Evolutionary conservation across 352 stramenopile species (phyloP).

Genomic region (Globisporangium canariense): DNA sequence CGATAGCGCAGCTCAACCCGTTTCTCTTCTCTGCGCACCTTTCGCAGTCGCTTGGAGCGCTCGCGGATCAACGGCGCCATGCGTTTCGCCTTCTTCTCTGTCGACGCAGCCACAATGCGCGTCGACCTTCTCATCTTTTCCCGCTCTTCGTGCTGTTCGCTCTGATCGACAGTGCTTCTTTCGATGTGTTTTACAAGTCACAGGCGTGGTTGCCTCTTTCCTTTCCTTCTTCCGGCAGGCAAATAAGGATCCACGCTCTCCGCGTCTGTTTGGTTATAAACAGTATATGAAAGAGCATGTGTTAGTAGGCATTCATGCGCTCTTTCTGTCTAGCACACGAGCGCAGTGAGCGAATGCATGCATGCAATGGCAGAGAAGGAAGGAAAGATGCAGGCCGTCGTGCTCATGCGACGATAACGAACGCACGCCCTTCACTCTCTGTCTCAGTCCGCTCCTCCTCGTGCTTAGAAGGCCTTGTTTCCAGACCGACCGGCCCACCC

Average conservation of each 20-base stretch:
- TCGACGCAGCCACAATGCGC: conserved; percentile 46
- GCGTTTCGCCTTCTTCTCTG: conserved; percentile 38
- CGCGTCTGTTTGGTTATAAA: neutral
- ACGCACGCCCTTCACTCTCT: neutral
- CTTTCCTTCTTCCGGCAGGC: neutral
- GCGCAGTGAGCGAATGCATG: neutral
- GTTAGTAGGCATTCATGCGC: neutral
- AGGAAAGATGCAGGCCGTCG: neutral
- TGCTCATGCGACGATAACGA: neutral
- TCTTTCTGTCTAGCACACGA: neutral
- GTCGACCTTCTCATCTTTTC: conserved; percentile 61
- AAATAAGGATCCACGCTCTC: neutral
- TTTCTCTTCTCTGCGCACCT: conserved; percentile 15
- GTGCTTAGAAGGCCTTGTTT: neutral
- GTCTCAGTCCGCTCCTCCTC: neutral
- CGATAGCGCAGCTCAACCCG: neutral
- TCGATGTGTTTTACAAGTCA: neutral
- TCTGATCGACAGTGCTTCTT: neutral
- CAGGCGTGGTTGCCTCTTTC: neutral
- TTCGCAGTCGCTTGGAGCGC: conserved; percentile 24
- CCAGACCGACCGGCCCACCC: neutral
- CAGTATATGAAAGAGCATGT: neutral
- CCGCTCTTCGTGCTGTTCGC: neutral
- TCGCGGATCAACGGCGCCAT: conserved; percentile 61
- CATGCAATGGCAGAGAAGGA: neutral